Evolutionary conservation across 257 asterid genomes (phyloP), one percentile per base, ranked within the genome.

Genomic region (Solanum virginianum): DNA sequence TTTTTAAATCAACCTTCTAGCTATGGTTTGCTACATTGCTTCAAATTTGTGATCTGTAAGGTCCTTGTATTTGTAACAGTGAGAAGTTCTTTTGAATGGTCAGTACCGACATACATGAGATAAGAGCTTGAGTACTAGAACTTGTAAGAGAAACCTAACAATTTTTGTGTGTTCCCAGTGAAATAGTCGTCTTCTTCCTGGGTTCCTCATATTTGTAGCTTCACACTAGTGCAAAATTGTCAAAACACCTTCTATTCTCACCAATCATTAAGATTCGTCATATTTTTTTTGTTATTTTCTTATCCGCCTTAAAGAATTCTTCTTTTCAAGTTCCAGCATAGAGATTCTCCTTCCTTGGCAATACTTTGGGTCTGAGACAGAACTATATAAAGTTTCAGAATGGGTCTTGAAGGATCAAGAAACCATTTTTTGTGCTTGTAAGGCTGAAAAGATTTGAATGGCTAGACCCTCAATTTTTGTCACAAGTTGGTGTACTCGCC

Each of bases 401-500:
- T 71, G 80, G 56, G 18, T 71, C 55, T 71, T 71, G 18, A 71
- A 71, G 55, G 56, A 43, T 71, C 36, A 43, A n/a, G 29, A 71
- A 49, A 12, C 80, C 41, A 71, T 32, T 8, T 71, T 71, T 71
- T 32, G 2, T 20, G 8, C 56, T 43, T 71, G 12, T 43, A 43
- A 71, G 54, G 18, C 56, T 43, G 12, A 12, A 72, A 72, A 63
- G 86, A 43, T 51, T 77, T 85, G 68, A 84, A 93, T 93, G 97
- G 92, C 90, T 11, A 89, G 90, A 85, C 45, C 91, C 56, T 86
- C 90, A 39, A 85, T 90, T 36, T 74, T 87, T 62, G 56, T 89
- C 80, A 77, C 88, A 29, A 87, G 89, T 82, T 82, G 88, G 43
- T 89, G 84, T 89, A 86, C 86, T 60, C 91, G 90, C 87, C 93